These are phyloP conservation scores for Ilyonectria robusta DNA, from an alignment of 2,329 filamentous ascomycete genomes.

Conservation along the genomic window DNA sequence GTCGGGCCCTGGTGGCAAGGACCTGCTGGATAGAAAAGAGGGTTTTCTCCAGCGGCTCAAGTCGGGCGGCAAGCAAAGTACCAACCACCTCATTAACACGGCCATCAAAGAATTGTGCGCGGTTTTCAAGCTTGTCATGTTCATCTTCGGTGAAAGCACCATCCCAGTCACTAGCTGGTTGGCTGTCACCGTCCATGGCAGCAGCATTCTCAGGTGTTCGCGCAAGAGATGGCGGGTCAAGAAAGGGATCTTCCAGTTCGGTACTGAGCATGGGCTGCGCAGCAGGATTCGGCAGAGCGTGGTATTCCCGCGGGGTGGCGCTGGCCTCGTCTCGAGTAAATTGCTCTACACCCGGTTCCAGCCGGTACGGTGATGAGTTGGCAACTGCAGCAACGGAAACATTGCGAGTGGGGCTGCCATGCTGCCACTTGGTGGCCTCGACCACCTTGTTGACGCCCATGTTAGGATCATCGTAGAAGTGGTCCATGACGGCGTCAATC, in stretches of 20 bases:
- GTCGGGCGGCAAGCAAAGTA: constrained; percentile 79
- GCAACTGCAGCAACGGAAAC: constrained; percentile 45
- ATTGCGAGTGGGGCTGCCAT: constrained; percentile 41
- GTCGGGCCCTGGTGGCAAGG: constrained; percentile 70
- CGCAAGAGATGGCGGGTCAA: constrained; percentile 65
- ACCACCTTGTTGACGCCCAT: constrained; percentile 78
- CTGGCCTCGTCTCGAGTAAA: constrained; percentile 80
- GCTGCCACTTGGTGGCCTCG: constrained; percentile 61
- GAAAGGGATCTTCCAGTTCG: constrained; percentile 75
- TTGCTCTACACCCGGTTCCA: constrained; percentile 64
- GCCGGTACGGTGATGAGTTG: constrained; percentile 66
- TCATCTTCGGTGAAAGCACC: constrained; percentile 86
- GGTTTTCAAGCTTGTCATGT: constrained; percentile 84
- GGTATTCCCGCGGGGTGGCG: constrained; percentile 75
- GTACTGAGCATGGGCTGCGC: constrained; percentile 62
- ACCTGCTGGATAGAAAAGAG: constrained; percentile 82
- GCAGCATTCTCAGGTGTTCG: constrained; percentile 66
- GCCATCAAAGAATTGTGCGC: constrained; percentile 90
- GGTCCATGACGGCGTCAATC: constrained; percentile 93
- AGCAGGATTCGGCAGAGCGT: constrained; percentile 62
- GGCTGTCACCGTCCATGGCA: constrained; percentile 63
- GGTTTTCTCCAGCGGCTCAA: constrained; percentile 86
- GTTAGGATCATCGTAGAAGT: constrained; percentile 80
- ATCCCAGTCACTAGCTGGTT: constrained; percentile 92
- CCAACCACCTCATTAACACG: constrained; percentile 91